Conservation (phyloP, 129 eudicot genomes). For the Logfia minima region DNA sequence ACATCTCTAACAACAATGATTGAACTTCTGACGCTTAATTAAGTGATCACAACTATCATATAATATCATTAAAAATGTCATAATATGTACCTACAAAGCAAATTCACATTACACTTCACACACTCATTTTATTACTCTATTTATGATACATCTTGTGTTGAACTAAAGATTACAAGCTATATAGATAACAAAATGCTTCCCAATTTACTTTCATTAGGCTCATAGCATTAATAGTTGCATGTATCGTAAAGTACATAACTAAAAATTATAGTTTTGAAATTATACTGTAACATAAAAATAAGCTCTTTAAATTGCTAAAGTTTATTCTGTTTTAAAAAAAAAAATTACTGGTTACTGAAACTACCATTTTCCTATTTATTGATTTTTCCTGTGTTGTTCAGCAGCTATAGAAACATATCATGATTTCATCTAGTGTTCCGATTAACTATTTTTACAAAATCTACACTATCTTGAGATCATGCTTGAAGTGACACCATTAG, state of each 20-base stretch:
- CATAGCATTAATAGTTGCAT: background rate
- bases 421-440: too few relatives aligned
- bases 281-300: background rate
- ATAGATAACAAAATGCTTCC: too few relatives aligned
- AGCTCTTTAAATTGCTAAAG: background rate
- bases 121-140: background rate
- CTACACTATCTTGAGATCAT: too few relatives aligned
- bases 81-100: background rate
- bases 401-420: background rate
- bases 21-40: background rate
- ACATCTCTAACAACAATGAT: background rate
- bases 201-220: too few relatives aligned
- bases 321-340: background rate
- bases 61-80: too few relatives aligned
- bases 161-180: too few relatives aligned
- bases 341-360: background rate
- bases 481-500: background rate
- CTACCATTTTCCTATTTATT: conserved; percentile 10
- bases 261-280: background rate
- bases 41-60: too few relatives aligned
- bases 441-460: too few relatives aligned
- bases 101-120: background rate
- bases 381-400: conserved; percentile 31
- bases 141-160: background rate
- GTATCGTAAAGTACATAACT: background rate